Percentiles rank a stretch among this genome's conserved stretches.
phyloP scores from a whole-genome alignment of 2,329 filamentous ascomycete species.

The Colletotrichum agaves region DNA sequence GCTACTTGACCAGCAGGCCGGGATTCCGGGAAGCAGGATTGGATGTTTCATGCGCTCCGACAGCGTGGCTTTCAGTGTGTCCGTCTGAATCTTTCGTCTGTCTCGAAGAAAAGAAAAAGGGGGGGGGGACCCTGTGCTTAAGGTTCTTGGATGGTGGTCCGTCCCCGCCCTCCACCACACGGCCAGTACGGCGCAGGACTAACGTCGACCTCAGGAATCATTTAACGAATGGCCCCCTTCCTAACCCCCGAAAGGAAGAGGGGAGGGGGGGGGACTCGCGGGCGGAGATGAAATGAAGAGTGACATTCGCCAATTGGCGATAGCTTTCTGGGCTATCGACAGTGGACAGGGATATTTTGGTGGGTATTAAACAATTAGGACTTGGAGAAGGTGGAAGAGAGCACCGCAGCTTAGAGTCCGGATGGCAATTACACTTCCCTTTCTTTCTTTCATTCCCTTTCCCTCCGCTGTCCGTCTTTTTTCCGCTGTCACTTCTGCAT shows the following conservation, averaged over 20 bases:
- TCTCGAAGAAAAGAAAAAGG: too few species aligned
- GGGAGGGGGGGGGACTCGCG: not conserved
- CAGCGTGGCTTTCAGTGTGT: too few species aligned
- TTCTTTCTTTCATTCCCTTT: not conserved
- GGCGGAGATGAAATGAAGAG: constrained; percentile 18
- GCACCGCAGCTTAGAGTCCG: not conserved
- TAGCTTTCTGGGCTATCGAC: too few species aligned
- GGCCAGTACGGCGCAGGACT: too few species aligned
- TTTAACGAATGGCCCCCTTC: not conserved
- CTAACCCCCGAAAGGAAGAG: constrained; percentile 10
- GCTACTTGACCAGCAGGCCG: not conserved
- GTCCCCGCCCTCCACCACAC: too few species aligned
- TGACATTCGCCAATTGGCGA: constrained; percentile 4
- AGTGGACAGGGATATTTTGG: not conserved
- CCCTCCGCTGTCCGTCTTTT: not conserved
- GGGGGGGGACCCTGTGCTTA: too few species aligned
- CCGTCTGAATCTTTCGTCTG: too few species aligned
- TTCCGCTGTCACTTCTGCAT: constrained; percentile 16
- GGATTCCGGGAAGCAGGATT: constrained; percentile 11
- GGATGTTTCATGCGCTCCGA: constrained; percentile 16
- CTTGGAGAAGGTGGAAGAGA: too few species aligned
- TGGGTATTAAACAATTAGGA: not conserved
- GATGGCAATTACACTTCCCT: not conserved
- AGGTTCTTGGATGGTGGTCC: not conserved
- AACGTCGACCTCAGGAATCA: not conserved